Conservation (phyloP, 1,284 basidiomycete genomes). For the Porodaedalea pini region DNA sequence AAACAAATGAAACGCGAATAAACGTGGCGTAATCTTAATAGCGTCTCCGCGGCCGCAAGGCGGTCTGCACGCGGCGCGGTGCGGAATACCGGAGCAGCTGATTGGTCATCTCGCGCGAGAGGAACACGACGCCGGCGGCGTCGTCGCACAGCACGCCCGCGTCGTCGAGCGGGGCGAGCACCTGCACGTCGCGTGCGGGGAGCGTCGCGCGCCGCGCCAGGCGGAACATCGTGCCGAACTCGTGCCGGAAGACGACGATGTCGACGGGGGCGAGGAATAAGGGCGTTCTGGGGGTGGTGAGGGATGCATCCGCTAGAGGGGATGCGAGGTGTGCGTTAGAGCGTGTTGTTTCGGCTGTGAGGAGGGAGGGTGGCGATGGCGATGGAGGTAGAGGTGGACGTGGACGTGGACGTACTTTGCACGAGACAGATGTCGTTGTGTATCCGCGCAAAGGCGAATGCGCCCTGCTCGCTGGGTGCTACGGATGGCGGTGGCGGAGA, state of each 20-base stretch:
- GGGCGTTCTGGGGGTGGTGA: conserved; percentile 23
- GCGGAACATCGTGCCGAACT: conserved; percentile 42
- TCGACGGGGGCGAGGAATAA: conserved; percentile 30
- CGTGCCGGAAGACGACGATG: conserved; percentile 37
- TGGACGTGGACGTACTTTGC: no score
- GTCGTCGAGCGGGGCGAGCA: conserved; percentile 24
- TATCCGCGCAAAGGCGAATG: conserved; percentile 36
- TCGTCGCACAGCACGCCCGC: conserved; percentile 23
- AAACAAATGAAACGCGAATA: no score
- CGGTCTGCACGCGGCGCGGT: not conserved
- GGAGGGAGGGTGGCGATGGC: not conserved
- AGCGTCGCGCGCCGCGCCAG: conserved; percentile 36
- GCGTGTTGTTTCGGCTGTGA: not conserved
- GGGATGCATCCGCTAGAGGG: conserved; percentile 8
- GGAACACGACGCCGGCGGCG: conserved; percentile 29
- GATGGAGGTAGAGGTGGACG: no score
- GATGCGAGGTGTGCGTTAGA: not conserved
- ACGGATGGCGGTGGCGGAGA: not conserved
- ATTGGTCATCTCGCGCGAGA: conserved; percentile 27
- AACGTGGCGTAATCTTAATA: no score
- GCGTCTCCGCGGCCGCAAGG: not conserved
- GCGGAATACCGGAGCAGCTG: conserved; percentile 23
- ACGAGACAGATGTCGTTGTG: conserved; percentile 35
- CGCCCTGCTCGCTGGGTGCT: conserved; percentile 6
- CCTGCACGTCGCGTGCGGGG: conserved; percentile 32